Evolutionary conservation across 2,329 filamentous ascomycete genomes (phyloP).

Genomic region (Aureobasidium lini): DNA sequence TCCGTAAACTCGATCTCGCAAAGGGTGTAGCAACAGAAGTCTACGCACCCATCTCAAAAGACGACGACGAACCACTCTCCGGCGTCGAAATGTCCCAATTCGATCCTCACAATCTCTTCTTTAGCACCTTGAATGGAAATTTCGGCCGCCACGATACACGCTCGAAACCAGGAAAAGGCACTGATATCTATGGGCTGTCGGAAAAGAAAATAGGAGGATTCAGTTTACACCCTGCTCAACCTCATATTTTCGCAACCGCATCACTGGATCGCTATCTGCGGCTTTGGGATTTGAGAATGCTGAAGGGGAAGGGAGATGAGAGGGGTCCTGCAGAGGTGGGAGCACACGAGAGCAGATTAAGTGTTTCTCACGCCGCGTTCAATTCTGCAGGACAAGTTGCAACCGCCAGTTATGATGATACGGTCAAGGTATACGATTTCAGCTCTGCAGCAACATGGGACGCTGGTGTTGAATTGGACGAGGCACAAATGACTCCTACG

Average conservation of each 20-base stretch:
- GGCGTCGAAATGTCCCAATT: conserved; percentile 69
- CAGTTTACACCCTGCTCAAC: conserved; percentile 68
- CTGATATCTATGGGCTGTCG: conserved; percentile 64
- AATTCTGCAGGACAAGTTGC: conserved; percentile 77
- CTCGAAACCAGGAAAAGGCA: conserved; percentile 41
- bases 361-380: conserved; percentile 89
- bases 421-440: conserved; percentile 85
- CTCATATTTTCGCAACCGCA: conserved; percentile 80
- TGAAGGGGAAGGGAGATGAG: conserved; percentile 53
- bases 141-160: conserved; percentile 79
- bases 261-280: conserved; percentile 84
- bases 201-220: conserved; percentile 97
- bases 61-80: conserved; percentile 71
- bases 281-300: conserved; percentile 85
- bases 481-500: conserved; percentile 60
- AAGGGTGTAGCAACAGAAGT: conserved; percentile 74
- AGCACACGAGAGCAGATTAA: conserved; percentile 73
- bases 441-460: conserved; percentile 33
- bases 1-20: conserved; percentile 76
- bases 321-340: conserved; percentile 64
- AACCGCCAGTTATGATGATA: conserved; percentile 91
- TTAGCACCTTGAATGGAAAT: conserved; percentile 75
- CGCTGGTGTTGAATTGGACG: conserved; percentile 42
- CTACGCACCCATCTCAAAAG: conserved; percentile 63
- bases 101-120: conserved; percentile 69